A percentile compares a stretch with the other conserved stretches of the same genome.
Evolutionary conservation across 2,329 filamentous ascomycete genomes (phyloP).

Genomic region (Elsinoe australis): DNA sequence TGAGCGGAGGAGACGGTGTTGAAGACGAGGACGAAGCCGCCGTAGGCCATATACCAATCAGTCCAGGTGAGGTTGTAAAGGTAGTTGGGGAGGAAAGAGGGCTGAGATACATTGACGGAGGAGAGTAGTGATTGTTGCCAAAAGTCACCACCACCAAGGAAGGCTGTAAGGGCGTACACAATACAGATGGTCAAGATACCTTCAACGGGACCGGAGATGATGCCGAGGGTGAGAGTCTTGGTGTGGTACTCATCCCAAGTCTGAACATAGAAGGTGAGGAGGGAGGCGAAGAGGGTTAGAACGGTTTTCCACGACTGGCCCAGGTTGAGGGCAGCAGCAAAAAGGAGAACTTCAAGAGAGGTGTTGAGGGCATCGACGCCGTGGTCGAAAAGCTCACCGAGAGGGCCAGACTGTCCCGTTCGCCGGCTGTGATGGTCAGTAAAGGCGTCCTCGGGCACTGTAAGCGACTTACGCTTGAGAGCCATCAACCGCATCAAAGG

Average conservation of each 20-base stretch:
- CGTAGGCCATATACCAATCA: constrained; percentile 88
- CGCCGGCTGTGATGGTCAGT: constrained; percentile 52
- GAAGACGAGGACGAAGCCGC: constrained; percentile 68
- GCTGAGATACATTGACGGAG: constrained; percentile 59
- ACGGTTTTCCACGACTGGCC: constrained; percentile 89
- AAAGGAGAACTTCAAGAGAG: constrained; percentile 83
- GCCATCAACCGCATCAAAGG: constrained; percentile 94
- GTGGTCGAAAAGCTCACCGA: constrained; percentile 96
- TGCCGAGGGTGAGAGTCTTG: constrained; percentile 82
- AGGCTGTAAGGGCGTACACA: constrained; percentile 77
- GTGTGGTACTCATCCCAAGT: constrained; percentile 99
- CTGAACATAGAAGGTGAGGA: constrained; percentile 96
- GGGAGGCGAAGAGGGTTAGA: constrained; percentile 69
- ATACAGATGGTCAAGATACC: constrained; percentile 76
- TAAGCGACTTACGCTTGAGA: constrained; percentile 66
- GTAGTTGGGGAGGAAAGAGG: constrained; percentile 56
- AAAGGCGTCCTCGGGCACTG: too few species aligned
- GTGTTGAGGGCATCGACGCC: constrained; percentile 96
- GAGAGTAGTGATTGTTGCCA: constrained; percentile 79
- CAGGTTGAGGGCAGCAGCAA: constrained; percentile 85
- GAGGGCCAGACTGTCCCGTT: constrained; percentile 82
- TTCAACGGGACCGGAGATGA: constrained; percentile 92
- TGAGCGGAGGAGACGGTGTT: constrained; percentile 67
- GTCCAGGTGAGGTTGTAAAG: constrained; percentile 79
- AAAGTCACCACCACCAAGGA: constrained; percentile 80